Evolutionary conservation across 108 stramenopile genomes (phyloP).

Genomic region (Cylindrotheca closterium): DNA sequence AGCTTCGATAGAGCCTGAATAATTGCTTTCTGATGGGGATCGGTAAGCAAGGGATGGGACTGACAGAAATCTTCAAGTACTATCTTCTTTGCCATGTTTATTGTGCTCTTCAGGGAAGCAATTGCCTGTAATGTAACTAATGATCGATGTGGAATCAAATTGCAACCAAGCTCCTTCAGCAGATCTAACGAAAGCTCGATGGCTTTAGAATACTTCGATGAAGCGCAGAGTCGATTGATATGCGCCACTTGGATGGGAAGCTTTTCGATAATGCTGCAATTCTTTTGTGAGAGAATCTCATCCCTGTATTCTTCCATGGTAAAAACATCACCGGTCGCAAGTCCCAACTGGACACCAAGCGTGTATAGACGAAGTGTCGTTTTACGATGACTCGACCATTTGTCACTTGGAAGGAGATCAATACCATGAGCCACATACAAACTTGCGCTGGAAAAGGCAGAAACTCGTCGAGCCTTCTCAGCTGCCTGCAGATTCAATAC

Average conservation of each 20-base stretch:
- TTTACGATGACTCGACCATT: not conserved
- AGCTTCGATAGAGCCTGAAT: not conserved
- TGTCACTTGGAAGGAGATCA: not conserved
- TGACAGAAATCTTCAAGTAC: not conserved
- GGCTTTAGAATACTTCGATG: not conserved
- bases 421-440: conserved; percentile 1
- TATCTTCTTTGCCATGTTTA: not conserved
- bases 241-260: not conserved
- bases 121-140: not conserved
- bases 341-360: not conserved
- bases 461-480: not conserved
- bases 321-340: not conserved
- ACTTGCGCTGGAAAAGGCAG: not conserved
- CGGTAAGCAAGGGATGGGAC: not conserved
- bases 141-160: not conserved
- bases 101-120: not conserved
- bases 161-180: not conserved
- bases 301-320: not conserved
- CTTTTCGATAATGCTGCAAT: not conserved
- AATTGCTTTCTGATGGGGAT: not conserved
- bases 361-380: not conserved
- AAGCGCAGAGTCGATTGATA: not conserved
- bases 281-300: not conserved
- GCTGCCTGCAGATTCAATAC: not conserved
- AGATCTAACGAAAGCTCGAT: not conserved